phyloP scores from a whole-genome alignment of 345 rosid species.

The Arabidopsis suecica region DNA sequence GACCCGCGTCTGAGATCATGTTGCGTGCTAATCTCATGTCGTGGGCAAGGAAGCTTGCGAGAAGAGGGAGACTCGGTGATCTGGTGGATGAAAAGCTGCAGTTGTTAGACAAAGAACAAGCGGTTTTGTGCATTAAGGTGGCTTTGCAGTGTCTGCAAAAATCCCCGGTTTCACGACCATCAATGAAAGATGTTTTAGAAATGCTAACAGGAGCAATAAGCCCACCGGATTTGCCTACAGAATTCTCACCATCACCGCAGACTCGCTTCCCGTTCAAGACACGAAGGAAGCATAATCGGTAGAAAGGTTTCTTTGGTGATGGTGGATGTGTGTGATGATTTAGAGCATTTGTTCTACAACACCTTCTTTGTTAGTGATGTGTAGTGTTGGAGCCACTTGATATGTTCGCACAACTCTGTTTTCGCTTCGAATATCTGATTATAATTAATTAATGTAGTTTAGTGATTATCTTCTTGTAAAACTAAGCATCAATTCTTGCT shows the following conservation, averaged over 20 bases:
- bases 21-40: constrained; percentile 87
- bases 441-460: not conserved
- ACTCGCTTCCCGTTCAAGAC: constrained; percentile 60
- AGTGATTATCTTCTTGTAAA: not conserved
- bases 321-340: not conserved
- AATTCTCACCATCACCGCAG: constrained; percentile 87
- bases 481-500: not conserved
- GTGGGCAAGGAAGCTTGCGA: constrained; percentile 86
- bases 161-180: constrained; percentile 71
- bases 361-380: not conserved
- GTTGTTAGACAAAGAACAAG: constrained; percentile 69
- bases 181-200: constrained; percentile 77
- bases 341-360: constrained; percentile 1
- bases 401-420: not conserved
- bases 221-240: constrained; percentile 72
- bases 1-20: constrained; percentile 70
- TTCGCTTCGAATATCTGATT: not conserved
- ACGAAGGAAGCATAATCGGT: constrained; percentile 53
- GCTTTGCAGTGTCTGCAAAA: constrained; percentile 88
- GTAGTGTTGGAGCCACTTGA: not conserved
- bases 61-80: constrained; percentile 75
- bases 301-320: constrained; percentile 1
- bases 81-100: constrained; percentile 70
- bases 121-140: constrained; percentile 73
- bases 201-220: constrained; percentile 68